Evolutionary conservation across 768 basidiomycete species (phyloP).

Genomic region (Suillus plorans): DNA sequence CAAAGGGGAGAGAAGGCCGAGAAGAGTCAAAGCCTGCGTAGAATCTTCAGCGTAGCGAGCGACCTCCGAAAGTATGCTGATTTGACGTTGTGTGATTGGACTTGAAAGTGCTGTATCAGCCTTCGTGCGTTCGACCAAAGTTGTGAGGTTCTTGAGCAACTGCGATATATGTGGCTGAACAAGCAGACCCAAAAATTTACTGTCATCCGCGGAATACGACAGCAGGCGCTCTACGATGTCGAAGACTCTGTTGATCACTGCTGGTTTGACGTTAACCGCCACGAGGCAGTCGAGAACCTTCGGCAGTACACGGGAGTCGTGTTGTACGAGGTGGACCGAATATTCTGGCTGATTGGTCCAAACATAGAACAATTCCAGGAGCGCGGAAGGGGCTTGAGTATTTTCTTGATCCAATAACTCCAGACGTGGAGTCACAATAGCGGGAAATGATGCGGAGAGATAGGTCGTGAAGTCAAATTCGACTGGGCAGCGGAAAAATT

Average conservation of each 20-base stretch:
- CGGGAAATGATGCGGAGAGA: conserved; percentile 61
- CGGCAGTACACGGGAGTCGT: conserved; percentile 66
- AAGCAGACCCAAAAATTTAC: conserved; percentile 47
- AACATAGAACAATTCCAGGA: conserved; percentile 80
- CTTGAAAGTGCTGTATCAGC: conserved; percentile 49
- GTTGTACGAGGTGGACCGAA: conserved; percentile 63
- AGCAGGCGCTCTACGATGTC: conserved; percentile 81
- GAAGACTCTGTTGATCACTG: conserved; percentile 77
- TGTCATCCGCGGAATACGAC: conserved; percentile 50
- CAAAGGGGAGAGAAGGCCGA: conserved; percentile 74
- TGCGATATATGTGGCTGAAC: conserved; percentile 69
- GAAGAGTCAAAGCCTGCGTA: conserved; percentile 69
- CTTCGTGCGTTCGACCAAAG: conserved; percentile 64
- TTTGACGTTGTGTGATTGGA: conserved; percentile 77
- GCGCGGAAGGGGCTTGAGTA: conserved; percentile 85
- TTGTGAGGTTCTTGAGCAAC: conserved; percentile 71
- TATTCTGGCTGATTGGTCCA: conserved; percentile 67
- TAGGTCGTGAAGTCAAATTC: conserved; percentile 76
- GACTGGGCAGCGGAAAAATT: conserved; percentile 80
- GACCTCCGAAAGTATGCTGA: conserved; percentile 76
- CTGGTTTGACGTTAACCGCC: conserved; percentile 82
- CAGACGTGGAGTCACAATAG: conserved; percentile 83
- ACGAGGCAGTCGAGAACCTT: conserved; percentile 81
- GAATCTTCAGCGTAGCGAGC: conserved; percentile 72
- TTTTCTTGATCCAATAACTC: conserved; percentile 77